Percentiles rank a stretch among this genome's conserved stretches.
Evolutionary conservation across 1,139 yeast genomes (phyloP).

Genomic region (Yamadazyma epiphylla): DNA sequence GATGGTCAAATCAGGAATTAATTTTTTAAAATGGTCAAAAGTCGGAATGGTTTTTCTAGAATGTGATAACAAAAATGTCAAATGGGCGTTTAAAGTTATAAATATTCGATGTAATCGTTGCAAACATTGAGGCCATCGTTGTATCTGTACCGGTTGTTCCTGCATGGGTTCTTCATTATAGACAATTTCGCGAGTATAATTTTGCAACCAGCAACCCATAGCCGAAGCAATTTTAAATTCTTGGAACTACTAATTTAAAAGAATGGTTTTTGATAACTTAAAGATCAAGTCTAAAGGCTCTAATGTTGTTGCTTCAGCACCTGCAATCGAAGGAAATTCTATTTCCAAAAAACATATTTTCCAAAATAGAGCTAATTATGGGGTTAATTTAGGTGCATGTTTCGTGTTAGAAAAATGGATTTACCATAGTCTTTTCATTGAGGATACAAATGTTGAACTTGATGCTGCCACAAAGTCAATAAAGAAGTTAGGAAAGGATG

Average conservation of each 20-base stretch:
- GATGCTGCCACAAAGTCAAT: slow-evolving; percentile 60
- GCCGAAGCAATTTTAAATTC: no score
- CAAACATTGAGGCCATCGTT: slow-evolving; percentile 12
- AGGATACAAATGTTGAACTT: slow-evolving; percentile 58
- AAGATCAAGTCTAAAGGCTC: slow-evolving; percentile 37
- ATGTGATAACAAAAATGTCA: slow-evolving; percentile 41
- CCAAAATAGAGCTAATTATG: slow-evolving; percentile 68
- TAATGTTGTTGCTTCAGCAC: slow-evolving; percentile 23
- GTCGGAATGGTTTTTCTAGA: slow-evolving; percentile 42
- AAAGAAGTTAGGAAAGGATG: slow-evolving; percentile 48
- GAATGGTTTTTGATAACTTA: slow-evolving; percentile 28
- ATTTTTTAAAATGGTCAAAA: slow-evolving; percentile 28
- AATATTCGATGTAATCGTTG: slow-evolving; percentile 20
- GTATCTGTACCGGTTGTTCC: no score
- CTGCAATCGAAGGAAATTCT: slow-evolving; percentile 26
- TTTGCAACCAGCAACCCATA: no score
- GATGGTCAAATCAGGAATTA: slow-evolving; percentile 25
- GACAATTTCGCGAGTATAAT: no score
- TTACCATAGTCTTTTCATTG: slow-evolving; percentile 53
- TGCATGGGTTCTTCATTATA: no score
- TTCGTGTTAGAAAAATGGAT: slow-evolving; percentile 82
- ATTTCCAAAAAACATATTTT: slow-evolving; percentile 54
- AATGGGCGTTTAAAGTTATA: slow-evolving; percentile 35
- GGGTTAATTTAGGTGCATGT: slow-evolving; percentile 83
- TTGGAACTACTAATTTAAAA: no score